A percentile compares a stretch with the other conserved stretches of the same genome.
Conservation (phyloP, 2,329 filamentous ascomycete genomes). For the Neoscytalidium dimidiatum region DNA sequence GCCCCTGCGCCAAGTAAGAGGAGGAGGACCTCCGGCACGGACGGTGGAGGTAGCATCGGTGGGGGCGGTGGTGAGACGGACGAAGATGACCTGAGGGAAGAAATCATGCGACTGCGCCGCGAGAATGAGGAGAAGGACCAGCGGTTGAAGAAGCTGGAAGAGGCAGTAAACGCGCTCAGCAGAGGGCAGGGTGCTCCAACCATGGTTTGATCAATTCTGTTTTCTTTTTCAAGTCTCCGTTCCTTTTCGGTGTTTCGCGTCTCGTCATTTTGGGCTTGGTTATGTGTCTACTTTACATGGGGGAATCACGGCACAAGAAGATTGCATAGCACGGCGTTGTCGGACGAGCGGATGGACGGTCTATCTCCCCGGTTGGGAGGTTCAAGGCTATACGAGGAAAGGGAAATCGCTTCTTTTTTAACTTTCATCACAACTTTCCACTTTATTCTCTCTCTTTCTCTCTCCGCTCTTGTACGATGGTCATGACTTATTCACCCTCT, state of each 20-base stretch:
- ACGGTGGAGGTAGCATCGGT: constrained; percentile 20
- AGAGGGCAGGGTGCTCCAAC: constrained; percentile 9
- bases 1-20: constrained; percentile 28
- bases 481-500: background rate
- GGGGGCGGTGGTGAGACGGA: constrained; percentile 30
- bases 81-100: constrained; percentile 34
- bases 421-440: background rate
- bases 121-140: constrained; percentile 46
- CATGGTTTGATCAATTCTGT: background rate
- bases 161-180: constrained; percentile 26
- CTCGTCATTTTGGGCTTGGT: background rate
- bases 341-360: constrained; percentile 6
- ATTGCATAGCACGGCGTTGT: constrained; percentile 18
- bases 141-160: constrained; percentile 37
- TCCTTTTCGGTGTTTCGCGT: background rate
- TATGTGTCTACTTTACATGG: background rate
- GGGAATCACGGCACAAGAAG: background rate
- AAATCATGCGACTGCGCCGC: constrained; percentile 43
- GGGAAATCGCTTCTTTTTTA: background rate
- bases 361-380: background rate
- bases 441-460: background rate
- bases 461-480: constrained; percentile 17
- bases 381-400: background rate
- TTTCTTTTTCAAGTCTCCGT: background rate
- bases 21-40: constrained; percentile 34